phyloP scores from a whole-genome alignment of 1,139 yeast genomes.

The Blastobotrys proliferans region DNA sequence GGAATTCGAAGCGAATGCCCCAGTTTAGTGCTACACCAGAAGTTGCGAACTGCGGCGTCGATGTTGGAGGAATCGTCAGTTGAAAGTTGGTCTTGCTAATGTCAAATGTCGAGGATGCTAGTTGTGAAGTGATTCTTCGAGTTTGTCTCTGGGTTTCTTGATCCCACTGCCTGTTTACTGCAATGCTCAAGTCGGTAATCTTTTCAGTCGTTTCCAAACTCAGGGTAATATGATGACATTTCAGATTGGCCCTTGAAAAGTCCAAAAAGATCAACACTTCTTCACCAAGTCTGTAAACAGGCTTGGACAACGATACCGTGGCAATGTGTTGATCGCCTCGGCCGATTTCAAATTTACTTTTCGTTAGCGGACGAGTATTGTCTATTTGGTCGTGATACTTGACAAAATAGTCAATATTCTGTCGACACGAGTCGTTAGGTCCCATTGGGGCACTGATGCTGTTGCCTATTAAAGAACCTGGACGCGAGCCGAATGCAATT shows the following conservation, averaged over 20 bases:
- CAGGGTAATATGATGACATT: slow-evolving; percentile 37
- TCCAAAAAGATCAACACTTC: slow-evolving; percentile 32
- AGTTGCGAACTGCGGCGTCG: slow-evolving; percentile 36
- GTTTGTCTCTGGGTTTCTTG: slow-evolving; percentile 19
- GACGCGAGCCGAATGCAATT: too few relatives aligned
- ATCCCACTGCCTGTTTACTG: slow-evolving; percentile 37
- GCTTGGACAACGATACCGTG: slow-evolving; percentile 33
- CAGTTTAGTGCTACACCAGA: slow-evolving; percentile 32
- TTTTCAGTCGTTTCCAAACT: slow-evolving; percentile 37
- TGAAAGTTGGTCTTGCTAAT: slow-evolving; percentile 26
- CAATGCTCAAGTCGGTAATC: slow-evolving; percentile 27
- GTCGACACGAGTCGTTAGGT: slow-evolving; percentile 15
- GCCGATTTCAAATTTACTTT: slow-evolving; percentile 33
- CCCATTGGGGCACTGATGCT: too few relatives aligned
- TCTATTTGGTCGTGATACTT: slow-evolving; percentile 21
- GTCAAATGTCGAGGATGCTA: slow-evolving; percentile 24
- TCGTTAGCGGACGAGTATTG: slow-evolving; percentile 18
- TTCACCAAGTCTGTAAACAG: slow-evolving; percentile 39
- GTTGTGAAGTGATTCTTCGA: slow-evolving; percentile 23
- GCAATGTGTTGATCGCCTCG: slow-evolving; percentile 34
- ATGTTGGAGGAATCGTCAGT: slow-evolving; percentile 35
- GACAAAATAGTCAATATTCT: slow-evolving; percentile 29
- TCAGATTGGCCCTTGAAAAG: slow-evolving; percentile 23
- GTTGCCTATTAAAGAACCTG: too few relatives aligned
- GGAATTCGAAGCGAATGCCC: slow-evolving; percentile 36